A percentile compares a stretch with the other conserved stretches of the same genome.
phyloP scores from a whole-genome alignment of 306 rosid species.

The Acacia melanoxylon region DNA sequence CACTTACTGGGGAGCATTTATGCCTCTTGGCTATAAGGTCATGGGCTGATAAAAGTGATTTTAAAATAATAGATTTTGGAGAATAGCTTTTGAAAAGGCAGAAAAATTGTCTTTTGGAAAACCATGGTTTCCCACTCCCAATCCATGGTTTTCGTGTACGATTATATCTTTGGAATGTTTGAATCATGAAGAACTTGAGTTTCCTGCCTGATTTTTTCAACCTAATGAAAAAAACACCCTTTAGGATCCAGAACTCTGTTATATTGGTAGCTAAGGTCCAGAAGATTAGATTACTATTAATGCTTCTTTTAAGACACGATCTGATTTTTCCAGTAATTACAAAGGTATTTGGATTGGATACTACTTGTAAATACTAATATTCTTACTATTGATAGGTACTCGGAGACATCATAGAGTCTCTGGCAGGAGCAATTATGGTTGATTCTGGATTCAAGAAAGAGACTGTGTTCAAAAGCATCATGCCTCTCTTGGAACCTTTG shows the following conservation, averaged over 20 bases:
- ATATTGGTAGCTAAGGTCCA: not conserved
- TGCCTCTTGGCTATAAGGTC: too few relatives aligned
- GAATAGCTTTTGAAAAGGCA: too few relatives aligned
- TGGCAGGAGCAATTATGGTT: too few relatives aligned
- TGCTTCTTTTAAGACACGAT: not conserved
- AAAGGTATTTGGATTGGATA: not conserved
- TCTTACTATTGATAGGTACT: constrained; percentile 47
- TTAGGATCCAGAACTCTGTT: not conserved
- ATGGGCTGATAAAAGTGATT: too few relatives aligned
- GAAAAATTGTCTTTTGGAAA: too few relatives aligned
- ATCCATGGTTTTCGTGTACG: not conserved
- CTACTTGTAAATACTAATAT: not conserved
- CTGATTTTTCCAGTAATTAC: not conserved
- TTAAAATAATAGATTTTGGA: too few relatives aligned
- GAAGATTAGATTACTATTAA: too few relatives aligned
- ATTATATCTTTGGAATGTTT: not conserved
- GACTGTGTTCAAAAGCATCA: too few relatives aligned
- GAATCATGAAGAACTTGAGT: not conserved
- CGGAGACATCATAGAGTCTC: constrained; percentile 58
- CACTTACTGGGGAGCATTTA: too few relatives aligned
- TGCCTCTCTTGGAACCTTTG: too few relatives aligned
- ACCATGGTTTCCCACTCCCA: too few relatives aligned
- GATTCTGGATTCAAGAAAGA: too few relatives aligned
- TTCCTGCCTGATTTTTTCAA: not conserved
- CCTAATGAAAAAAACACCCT: not conserved